Percentiles rank a stretch among this genome's conserved stretches.
phyloP scores from a whole-genome alignment of 1,284 basidiomycete species.

The Sanghuangporus baumii region DNA sequence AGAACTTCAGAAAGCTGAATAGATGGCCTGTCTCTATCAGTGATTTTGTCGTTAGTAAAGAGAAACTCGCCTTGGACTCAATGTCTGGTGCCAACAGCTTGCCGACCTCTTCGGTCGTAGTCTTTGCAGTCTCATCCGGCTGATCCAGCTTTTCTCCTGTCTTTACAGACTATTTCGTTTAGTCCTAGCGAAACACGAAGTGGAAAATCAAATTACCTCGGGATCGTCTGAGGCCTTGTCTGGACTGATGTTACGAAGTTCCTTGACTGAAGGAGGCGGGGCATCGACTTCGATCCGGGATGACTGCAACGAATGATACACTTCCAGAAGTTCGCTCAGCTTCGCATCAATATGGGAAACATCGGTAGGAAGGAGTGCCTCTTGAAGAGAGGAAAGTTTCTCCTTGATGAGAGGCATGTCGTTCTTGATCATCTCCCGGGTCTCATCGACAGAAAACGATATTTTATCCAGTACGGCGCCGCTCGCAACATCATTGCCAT shows the following conservation, averaged over 20 bases:
- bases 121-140: background rate
- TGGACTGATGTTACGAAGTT: background rate
- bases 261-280: background rate
- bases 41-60: background rate
- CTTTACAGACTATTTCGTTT: background rate
- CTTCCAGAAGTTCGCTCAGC: conserved; percentile 23
- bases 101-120: background rate
- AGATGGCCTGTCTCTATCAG: background rate
- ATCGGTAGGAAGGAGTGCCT: background rate
- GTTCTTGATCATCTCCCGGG: background rate
- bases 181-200: background rate
- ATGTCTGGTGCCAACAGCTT: background rate
- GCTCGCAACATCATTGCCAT: background rate
- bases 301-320: background rate
- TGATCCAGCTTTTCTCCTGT: background rate
- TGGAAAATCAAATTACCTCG: background rate
- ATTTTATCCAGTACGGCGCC: background rate
- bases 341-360: conserved; percentile 23
- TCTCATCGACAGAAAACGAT: background rate
- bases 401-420: conserved; percentile 10
- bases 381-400: background rate
- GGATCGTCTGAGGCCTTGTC: background rate
- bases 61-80: conserved; percentile 4
- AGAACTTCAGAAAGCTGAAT: conserved; percentile 40
- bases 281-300: background rate